Base-by-base conservation (phyloP, 2,329 filamentous ascomycete species). In the Daldinia eschscholtzii region DNA sequence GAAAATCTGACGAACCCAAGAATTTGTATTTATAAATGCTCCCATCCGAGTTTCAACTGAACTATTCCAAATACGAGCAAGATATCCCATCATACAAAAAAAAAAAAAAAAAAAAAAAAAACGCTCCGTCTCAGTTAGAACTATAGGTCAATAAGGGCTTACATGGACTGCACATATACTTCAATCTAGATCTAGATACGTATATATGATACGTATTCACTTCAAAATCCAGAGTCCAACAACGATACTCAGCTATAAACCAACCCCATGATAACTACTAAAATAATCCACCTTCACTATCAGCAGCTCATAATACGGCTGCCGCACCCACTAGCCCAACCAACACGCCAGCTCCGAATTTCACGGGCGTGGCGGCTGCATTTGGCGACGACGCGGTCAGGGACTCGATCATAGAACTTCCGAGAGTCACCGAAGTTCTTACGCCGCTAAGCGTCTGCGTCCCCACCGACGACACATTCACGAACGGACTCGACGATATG, bases 281-380 rank as follows among this genome's bases (percentile, higher is more conserved):
- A 3, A 6, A 18, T 6, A 18, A 53, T 53, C 9, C 9, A 15
- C 5, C 13, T 37, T 15, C 4, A 23, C 52, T 41, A 39, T 26
- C 35, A 2, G 41, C 30, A 23, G 41, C 41, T 71, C 65, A 76
- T 59, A 76, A 42, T 3, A 66, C 62, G 48, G 59, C 75, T 52
- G 70, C 57, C 28, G 67, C 57, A 46, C 74, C 75, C 13, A 73
- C 12, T 9, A 76, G 53, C 10, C 72, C 75, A 48, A 68, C 74
- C 57, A 76, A 7, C 18, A 76, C 37, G 5, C 73, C 75, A 6
- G 65, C 69, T 1, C 70, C 72, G 1, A 72, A 13, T 20, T 44
- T 35, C 18, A 52, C 59, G 13, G 70, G 63, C 6, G 65, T 70
- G 39, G 70, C 71, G 2, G 69, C 73, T 5, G 64, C 72, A 41